These are phyloP conservation scores for Gigaspora rosea DNA, from an alignment of 192 early-diverging fungal species.

Conservation along the genomic window DNA sequence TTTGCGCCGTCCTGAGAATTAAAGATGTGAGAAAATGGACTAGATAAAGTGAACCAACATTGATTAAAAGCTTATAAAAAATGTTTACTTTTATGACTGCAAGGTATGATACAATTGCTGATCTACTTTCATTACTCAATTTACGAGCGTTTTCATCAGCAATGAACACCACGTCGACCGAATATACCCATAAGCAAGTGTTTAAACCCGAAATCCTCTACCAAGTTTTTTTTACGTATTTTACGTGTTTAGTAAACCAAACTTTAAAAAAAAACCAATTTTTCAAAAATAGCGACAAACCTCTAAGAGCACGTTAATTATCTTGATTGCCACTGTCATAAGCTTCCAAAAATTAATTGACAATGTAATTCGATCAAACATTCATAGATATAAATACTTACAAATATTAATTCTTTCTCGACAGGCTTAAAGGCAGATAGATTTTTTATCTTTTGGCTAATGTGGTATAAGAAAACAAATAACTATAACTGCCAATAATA, in stretches of 20 bases:
- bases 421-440: conserved; percentile 75
- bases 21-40: background rate
- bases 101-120: conserved; percentile 82
- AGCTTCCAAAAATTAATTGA: conserved; percentile 69
- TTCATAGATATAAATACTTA: conserved; percentile 34
- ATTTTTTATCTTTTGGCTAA: conserved; percentile 84
- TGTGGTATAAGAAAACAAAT: conserved; percentile 1
- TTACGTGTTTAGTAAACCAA: background rate
- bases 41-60: background rate
- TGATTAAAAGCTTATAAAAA: background rate
- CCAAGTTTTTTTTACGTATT: background rate
- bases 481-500: background rate
- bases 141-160: conserved; percentile 89
- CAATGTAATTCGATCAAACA: conserved; percentile 7
- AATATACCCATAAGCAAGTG: conserved; percentile 94
- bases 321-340: conserved; percentile 88
- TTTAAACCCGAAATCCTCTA: conserved; percentile 95
- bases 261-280: background rate
- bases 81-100: conserved; percentile 64
- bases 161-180: conserved; percentile 96
- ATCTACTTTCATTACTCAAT: conserved; percentile 73
- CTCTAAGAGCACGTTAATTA: conserved; percentile 75
- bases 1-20: conserved; percentile 68
- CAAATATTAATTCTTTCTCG: conserved; percentile 92
- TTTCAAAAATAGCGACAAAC: conserved; percentile 36